Conservation (phyloP, 768 basidiomycete genomes). For the Pisolithus sp. region DNA sequence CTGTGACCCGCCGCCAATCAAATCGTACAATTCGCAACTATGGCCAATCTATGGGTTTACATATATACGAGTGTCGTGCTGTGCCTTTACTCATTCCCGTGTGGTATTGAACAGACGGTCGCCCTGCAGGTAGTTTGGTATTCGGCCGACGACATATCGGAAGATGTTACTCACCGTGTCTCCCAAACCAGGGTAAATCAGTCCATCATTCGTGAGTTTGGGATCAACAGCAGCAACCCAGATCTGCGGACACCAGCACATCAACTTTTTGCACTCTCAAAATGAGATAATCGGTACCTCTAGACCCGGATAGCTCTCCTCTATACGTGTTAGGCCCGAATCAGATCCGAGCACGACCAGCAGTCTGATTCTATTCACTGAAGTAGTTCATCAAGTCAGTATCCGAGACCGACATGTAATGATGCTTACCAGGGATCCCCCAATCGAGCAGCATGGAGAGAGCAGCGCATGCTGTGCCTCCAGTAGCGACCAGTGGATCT, state of each 20-base stretch:
- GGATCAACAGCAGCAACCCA: constrained; percentile 83
- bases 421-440: constrained; percentile 60
- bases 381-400: not conserved
- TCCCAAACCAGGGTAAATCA: constrained; percentile 86
- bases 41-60: not conserved
- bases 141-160: not conserved
- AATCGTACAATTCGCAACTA: too few relatives aligned
- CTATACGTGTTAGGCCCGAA: constrained; percentile 64
- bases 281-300: constrained; percentile 44
- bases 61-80: not conserved
- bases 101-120: constrained; percentile 80
- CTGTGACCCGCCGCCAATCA: too few relatives aligned
- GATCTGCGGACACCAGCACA: constrained; percentile 45
- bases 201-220: constrained; percentile 62
- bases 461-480: constrained; percentile 86
- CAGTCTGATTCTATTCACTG: constrained; percentile 71
- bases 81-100: constrained; percentile 13
- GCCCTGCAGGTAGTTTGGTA: constrained; percentile 42
- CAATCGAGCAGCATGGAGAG: constrained; percentile 80
- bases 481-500: constrained; percentile 92
- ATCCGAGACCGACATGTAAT: not conserved
- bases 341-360: constrained; percentile 76
- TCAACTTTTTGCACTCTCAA: not conserved
- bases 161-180: constrained; percentile 59
- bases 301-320: constrained; percentile 63